Conservation (phyloP, 2,329 filamentous ascomycete genomes). For the Tolypocladium paradoxum region DNA sequence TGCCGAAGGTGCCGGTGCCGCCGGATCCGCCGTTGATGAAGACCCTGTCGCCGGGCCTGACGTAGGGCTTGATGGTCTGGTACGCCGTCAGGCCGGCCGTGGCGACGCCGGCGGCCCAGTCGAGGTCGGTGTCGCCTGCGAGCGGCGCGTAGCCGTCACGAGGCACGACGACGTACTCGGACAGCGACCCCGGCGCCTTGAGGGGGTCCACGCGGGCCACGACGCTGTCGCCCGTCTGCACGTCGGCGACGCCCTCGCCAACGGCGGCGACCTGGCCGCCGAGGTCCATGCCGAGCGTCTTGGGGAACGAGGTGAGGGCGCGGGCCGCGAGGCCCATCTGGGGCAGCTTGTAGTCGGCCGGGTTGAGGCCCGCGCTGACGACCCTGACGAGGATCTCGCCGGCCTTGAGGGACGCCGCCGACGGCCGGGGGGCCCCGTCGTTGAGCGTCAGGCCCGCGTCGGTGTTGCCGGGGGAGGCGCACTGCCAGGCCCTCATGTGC, state of each 20-base stretch:
- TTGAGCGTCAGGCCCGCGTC: slow-evolving; percentile 12
- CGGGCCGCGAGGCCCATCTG: slow-evolving; percentile 28
- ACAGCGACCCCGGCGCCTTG: slow-evolving; percentile 27
- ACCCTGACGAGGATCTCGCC: slow-evolving; percentile 32
- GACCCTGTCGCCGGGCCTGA: slow-evolving; percentile 42
- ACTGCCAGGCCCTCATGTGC: slow-evolving; percentile 19
- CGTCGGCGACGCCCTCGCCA: slow-evolving; percentile 14
- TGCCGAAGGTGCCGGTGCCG: slow-evolving; percentile 48
- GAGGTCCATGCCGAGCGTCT: slow-evolving; percentile 38
- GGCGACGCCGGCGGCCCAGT: slow-evolving; percentile 30
- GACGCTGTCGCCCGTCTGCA: slow-evolving; percentile 30
- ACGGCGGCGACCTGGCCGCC: slow-evolving; percentile 33
- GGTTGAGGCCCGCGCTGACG: slow-evolving; percentile 32
- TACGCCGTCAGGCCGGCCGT: slow-evolving; percentile 38
- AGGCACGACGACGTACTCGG: slow-evolving; percentile 28
- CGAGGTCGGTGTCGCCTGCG: slow-evolving; percentile 26
- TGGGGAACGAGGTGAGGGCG: slow-evolving; percentile 21
- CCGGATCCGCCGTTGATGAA: slow-evolving; percentile 58
- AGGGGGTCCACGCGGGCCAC: slow-evolving; percentile 24
- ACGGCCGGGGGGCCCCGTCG: slow-evolving; percentile 3
- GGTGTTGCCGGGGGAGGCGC: slow-evolving; percentile 13
- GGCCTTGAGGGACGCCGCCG: slow-evolving; percentile 8
- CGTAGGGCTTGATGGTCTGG: slow-evolving; percentile 34
- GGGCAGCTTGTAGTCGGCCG: slow-evolving; percentile 38
- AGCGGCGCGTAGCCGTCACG: slow-evolving; percentile 24